Evolutionary conservation across 108 stramenopile species (phyloP).

Genomic region (Skeletonema tropicum): DNA sequence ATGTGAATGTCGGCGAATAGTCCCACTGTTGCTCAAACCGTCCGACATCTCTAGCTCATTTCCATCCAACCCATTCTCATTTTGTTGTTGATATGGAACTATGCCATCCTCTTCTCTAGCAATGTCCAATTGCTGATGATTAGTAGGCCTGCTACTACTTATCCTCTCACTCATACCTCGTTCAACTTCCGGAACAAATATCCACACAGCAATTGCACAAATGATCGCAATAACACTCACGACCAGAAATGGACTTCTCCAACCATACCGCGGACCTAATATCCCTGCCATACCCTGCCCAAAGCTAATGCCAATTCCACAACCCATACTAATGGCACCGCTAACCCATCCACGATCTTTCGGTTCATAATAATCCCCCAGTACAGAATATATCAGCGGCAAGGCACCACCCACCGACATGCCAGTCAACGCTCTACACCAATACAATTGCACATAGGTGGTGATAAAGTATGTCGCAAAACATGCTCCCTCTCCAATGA

Average conservation of each 20-base stretch:
- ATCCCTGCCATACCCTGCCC: slow-evolving; percentile 83
- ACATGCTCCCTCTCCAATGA: slow-evolving; percentile 85
- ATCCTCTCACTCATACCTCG: slow-evolving; percentile 70
- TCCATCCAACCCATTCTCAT: slow-evolving; percentile 7
- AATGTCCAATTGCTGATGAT: neutral
- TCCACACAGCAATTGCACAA: slow-evolving; percentile 65
- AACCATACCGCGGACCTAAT: slow-evolving; percentile 78
- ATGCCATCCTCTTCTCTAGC: neutral
- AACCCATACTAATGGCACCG: slow-evolving; percentile 72
- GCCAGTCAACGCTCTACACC: slow-evolving; percentile 82
- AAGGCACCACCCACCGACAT: slow-evolving; percentile 81
- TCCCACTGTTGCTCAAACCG: neutral
- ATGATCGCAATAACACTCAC: slow-evolving; percentile 70
- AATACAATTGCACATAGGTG: slow-evolving; percentile 73
- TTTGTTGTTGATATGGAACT: neutral
- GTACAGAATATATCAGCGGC: slow-evolving; percentile 82
- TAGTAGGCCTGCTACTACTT: neutral
- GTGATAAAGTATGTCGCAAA: slow-evolving; percentile 65
- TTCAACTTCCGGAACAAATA: slow-evolving; percentile 68
- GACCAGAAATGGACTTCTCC: slow-evolving; percentile 85
- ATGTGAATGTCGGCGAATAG: neutral
- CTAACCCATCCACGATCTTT: slow-evolving; percentile 69
- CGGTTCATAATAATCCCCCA: slow-evolving; percentile 79
- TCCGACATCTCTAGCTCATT: slow-evolving; percentile 10
- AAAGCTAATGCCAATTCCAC: slow-evolving; percentile 69